Evolutionary conservation across 2,329 filamentous ascomycete species (phyloP).

Genomic region (Neoascochyta sp.): DNA sequence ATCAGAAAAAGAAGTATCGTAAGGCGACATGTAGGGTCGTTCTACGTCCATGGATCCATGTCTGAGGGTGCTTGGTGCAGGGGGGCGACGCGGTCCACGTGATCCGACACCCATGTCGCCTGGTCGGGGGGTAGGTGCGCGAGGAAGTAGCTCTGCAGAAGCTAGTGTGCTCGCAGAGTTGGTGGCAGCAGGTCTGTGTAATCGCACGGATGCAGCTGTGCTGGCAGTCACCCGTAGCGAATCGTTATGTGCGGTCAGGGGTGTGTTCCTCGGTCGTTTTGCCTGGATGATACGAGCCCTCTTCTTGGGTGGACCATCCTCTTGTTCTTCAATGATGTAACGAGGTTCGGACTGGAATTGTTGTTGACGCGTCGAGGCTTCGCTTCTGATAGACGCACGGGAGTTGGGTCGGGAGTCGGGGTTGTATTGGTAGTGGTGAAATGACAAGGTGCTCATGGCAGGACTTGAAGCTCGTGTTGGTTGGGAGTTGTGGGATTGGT

Average conservation of each 20-base stretch:
- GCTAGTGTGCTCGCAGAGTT: constrained; percentile 47
- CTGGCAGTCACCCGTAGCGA: constrained; percentile 87
- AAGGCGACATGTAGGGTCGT: constrained; percentile 32
- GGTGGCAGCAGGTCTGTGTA: constrained; percentile 68
- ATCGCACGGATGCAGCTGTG: constrained; percentile 81
- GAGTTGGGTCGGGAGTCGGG: constrained; percentile 39
- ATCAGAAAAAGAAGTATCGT: constrained; percentile 40
- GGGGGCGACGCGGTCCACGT: constrained; percentile 30
- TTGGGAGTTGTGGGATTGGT: constrained; percentile 22
- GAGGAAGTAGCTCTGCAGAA: constrained; percentile 68
- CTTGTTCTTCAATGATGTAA: constrained; percentile 28
- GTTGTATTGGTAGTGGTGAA: constrained; percentile 28
- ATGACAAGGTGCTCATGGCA: constrained; percentile 42
- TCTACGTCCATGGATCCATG: constrained; percentile 56
- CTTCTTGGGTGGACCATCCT: constrained; percentile 65
- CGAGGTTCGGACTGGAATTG: constrained; percentile 18
- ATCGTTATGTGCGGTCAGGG: constrained; percentile 70
- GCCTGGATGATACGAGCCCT: constrained; percentile 73
- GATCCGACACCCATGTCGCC: constrained; percentile 37
- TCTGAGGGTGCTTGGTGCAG: constrained; percentile 51
- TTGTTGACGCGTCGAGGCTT: constrained; percentile 18
- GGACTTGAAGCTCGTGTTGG: constrained; percentile 46
- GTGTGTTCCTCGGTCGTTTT: constrained; percentile 66
- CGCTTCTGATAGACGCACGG: constrained; percentile 37
- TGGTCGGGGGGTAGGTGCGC: constrained; percentile 74